Base-by-base conservation (phyloP, 352 stramenopile species). In the Achlya hypogyna region DNA sequence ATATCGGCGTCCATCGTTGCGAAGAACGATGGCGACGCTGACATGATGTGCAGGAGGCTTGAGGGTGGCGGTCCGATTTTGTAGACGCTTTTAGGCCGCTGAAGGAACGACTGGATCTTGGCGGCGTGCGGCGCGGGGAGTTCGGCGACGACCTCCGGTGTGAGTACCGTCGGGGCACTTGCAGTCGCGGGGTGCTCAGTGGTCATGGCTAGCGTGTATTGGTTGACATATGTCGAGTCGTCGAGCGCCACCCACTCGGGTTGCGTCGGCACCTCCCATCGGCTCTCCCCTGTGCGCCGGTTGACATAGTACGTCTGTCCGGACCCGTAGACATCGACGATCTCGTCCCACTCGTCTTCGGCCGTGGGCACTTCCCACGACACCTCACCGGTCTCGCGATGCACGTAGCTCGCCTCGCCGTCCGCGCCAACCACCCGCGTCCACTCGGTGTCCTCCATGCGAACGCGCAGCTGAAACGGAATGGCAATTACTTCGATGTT, bases 101-200 rank as follows among this genome's bases (percentile, higher is more conserved):
- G 14, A 1, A 45, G 38, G 2, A 45, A 18, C 4, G 38, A 10
- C n/a, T 45, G 38, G 38, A 45, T 10, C 38, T 45, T 45, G 2
- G 38, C 38, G n/a, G 14, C 38, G 75, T 87, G 70, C 34, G 87
- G 40, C 18, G 69, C 75, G 63, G 87, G 86, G 1, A 89, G 65
- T 25, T 81, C 69, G 12, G 75, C 67, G 76, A 89, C 86, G 73
- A 87, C 74, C 53, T 89, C 81, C 0, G 81, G 77, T 43, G 80
- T 88, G 1, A 84, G 77, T 72, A 25, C 77, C 76, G 25, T 22
- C 31, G 18, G 16, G 38, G 14, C 5, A 10, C 9, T 1, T 5
- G 31, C 60, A 16, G 20, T 25, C 28, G 1, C 22, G 8, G 52
- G 16, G 51, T 70, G 2, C 69, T 29, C n/a, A 3, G 31, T 27